Evolutionary conservation across 2,329 filamentous ascomycete genomes (phyloP).

Genomic region (Fusarium zealandicum): DNA sequence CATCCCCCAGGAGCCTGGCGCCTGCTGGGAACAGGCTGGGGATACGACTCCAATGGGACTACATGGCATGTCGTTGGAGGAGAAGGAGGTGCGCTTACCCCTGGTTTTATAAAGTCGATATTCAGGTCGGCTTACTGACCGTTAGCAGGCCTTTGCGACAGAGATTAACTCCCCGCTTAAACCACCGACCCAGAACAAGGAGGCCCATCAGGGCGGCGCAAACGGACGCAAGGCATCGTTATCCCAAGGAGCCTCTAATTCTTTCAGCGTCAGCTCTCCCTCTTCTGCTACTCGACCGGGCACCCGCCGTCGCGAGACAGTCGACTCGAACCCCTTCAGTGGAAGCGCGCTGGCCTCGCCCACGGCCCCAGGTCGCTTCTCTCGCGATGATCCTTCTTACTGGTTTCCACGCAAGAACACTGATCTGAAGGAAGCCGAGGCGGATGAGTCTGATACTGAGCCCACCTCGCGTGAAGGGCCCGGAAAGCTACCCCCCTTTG

Average conservation of each 20-base stretch:
- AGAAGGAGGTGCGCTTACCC: slow-evolving; percentile 62
- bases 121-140: slow-evolving; percentile 33
- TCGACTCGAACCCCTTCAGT: slow-evolving; percentile 70
- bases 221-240: slow-evolving; percentile 84
- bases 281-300: slow-evolving; percentile 74
- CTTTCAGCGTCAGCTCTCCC: slow-evolving; percentile 77
- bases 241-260: slow-evolving; percentile 70
- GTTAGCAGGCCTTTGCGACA: slow-evolving; percentile 72
- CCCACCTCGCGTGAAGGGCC: slow-evolving; percentile 42
- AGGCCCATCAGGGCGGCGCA: slow-evolving; percentile 63
- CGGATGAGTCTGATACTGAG: slow-evolving; percentile 57
- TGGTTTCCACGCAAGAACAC: slow-evolving; percentile 64
- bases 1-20: slow-evolving; percentile 79
- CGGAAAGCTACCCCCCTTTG: slow-evolving; percentile 50
- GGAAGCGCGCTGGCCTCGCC: slow-evolving; percentile 66
- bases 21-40: slow-evolving; percentile 86
- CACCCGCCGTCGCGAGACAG: slow-evolving; percentile 82
- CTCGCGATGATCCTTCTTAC: slow-evolving; percentile 67
- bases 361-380: slow-evolving; percentile 63
- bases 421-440: slow-evolving; percentile 63
- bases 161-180: slow-evolving; percentile 96
- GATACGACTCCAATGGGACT: slow-evolving; percentile 75
- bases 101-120: slow-evolving; percentile 5
- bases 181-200: slow-evolving; percentile 78
- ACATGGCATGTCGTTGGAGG: slow-evolving; percentile 70